Evolutionary conservation across 495 filamentous ascomycete species (phyloP), one percentile per base, ranked within the genome.

Genomic region (Podospora anserina): DNA sequence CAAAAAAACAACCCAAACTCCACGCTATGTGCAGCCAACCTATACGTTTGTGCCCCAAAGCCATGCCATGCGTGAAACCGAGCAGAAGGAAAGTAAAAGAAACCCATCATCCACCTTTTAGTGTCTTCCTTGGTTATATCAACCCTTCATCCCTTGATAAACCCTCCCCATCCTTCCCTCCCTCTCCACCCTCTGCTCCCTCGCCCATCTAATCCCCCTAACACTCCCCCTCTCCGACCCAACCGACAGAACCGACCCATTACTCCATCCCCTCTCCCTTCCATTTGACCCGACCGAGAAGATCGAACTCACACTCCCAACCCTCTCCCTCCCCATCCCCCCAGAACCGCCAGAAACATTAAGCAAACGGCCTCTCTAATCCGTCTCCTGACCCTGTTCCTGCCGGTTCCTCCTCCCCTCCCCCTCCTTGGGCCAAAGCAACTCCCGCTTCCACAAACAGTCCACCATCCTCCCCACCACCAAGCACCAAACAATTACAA

Each of bases 381-480:
- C 32, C 44, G 30, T n/a, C 27, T 64, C 53, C 16, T 53, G 16
- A 16, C n/a, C 30, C 49, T 23, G 20, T 44, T 20, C 39, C 39
- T 49, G 26, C 55, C 34, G 54, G 34, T 15, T 28, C 68, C 60
- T 64, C 13, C 63, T 72, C 59, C 58, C 61, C 57, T 64, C 61
- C 61, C 39, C n/a, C 30, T 30, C 53, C 39, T 7, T 55, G 15
- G 19, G 18, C 28, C 39, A 49, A 6, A 49, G 9, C 76, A 78
- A 44, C 69, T 92, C 84, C 69, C 82, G 87, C 57, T 80, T 72
- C 64, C 84, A 74, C 49, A 96, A 82, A 20, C 91, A 90, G 1
- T 87, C 78, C 63, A 92, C 66, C 92, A 94, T 94, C 79, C 85
- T 86, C 15, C 72, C 79, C 65, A 89, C 87, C 26, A 96, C 89